phyloP scores from a whole-genome alignment of 2,329 filamentous ascomycete species.

The Phialocephala sp. region DNA sequence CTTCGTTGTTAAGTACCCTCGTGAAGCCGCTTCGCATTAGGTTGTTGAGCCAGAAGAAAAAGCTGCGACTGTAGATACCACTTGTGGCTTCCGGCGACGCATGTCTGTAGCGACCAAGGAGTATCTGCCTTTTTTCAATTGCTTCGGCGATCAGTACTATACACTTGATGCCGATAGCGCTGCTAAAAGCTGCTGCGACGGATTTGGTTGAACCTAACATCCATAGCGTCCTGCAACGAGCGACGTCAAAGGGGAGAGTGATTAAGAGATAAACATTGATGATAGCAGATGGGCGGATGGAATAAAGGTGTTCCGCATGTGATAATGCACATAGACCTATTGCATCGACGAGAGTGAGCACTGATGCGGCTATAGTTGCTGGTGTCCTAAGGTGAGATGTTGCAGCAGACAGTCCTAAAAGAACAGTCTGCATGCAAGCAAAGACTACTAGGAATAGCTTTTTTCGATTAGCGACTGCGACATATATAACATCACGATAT shows the following conservation, averaged over 20 bases:
- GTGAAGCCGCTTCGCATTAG: conserved; percentile 47
- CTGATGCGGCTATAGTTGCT: conserved; percentile 30
- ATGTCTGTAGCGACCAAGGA: conserved; percentile 40
- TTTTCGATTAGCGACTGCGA: conserved; percentile 1
- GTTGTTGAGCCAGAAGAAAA: conserved; percentile 49
- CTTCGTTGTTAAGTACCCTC: conserved; percentile 44
- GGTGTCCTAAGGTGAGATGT: conserved; percentile 24
- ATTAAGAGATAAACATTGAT: conserved; percentile 38
- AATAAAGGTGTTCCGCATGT: conserved; percentile 36
- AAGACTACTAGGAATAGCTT: conserved; percentile 41
- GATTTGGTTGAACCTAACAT: conserved; percentile 37
- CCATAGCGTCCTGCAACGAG: conserved; percentile 35
- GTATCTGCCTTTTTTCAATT: conserved; percentile 45
- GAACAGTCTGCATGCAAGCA: conserved; percentile 29
- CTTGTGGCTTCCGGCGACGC: conserved; percentile 48
- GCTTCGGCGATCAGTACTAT: conserved; percentile 45
- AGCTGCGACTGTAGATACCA: conserved; percentile 47
- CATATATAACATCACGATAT: background rate
- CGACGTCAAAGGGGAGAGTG: conserved; percentile 38
- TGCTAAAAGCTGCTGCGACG: conserved; percentile 45
- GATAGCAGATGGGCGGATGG: conserved; percentile 34
- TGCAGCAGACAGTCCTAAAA: conserved; percentile 26
- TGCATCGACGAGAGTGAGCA: conserved; percentile 29
- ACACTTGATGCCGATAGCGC: conserved; percentile 46
- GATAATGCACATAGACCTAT: conserved; percentile 34